Evolutionary conservation across 202 grass and related monocot species (phyloP), one percentile per base, ranked within the genome.

Genomic region (Zoysia matrella): DNA sequence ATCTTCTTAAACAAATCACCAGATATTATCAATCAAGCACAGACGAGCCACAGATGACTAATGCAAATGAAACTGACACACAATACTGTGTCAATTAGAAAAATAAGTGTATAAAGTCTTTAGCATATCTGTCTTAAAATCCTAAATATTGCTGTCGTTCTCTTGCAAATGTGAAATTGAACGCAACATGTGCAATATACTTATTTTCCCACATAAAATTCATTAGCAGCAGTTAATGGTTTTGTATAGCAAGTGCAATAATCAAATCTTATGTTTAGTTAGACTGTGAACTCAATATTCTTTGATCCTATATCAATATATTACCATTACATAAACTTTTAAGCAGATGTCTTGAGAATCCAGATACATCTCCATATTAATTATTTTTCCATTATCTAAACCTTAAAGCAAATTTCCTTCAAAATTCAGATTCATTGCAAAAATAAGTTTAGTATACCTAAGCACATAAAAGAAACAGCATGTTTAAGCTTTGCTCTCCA

Each of bases 151-250:
- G 22, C 1, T 39, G 47, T 12, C 4, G 49, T 65, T 65, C 43
- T 49, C 11, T n/a, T 13, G 12, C 18, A 74, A 81, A 56, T 63
- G 67, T 73, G 9, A 77, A 10, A 45, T 74, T 69, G 16, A 75
- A 15, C 40, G 47, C 15, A 14, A 16, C n/a, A 15, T 36, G n/a
- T 50, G 62, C 36, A 53, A 6, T 4, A 18, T 62, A 22, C 55
- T 47, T 36, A 61, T 18, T 46, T 52, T 36, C n/a, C 64, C 61
- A 7, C 41, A 54, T 1, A 63, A 0, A 68, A n/a, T 48, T 78
- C 10, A 50, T n/a, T 50, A 57, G 8, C 41, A 60, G 0, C 0
- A 44, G 22, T 68, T 7, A 47, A 49, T 57, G 8, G 5, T 42
- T 47, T 36, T 5, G 15, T 66, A 44, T 61, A 60, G 81, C 44